Evolutionary conservation across 768 basidiomycete species (phyloP).

Genomic region (Daedaleopsis nitida): DNA sequence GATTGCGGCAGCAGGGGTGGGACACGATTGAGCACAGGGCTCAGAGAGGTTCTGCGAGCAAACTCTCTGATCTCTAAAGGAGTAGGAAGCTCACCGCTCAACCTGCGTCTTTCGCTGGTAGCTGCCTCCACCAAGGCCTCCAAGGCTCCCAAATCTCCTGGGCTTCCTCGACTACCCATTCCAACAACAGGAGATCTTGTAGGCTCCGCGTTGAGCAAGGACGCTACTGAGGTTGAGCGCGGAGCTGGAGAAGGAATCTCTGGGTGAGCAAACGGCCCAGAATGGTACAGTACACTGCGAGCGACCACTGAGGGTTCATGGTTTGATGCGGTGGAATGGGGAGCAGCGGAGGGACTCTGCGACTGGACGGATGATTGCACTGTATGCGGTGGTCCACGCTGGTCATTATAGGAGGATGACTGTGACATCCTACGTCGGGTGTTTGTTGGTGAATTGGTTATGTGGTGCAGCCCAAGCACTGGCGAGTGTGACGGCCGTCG

Average conservation of each 20-base stretch:
- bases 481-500: constrained; percentile 11
- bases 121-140: constrained; percentile 76
- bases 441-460: constrained; percentile 4
- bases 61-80: constrained; percentile 6
- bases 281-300: constrained; percentile 2
- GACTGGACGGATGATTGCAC: neutral
- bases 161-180: constrained; percentile 11
- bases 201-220: constrained; percentile 25
- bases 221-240: constrained; percentile 20
- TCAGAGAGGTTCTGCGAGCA: constrained; percentile 15
- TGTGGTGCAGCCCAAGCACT: constrained; percentile 3
- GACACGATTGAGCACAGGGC: constrained; percentile 18
- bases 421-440: constrained; percentile 3
- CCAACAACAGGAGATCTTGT: constrained; percentile 23
- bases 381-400: neutral
- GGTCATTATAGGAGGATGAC: neutral
- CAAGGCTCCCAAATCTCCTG: constrained; percentile 39
- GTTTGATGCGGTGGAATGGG: neutral
- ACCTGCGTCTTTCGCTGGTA: constrained; percentile 60
- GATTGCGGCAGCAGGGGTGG: constrained; percentile 7
- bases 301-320: neutral
- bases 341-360: neutral
- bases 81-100: constrained; percentile 36
- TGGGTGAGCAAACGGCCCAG: constrained; percentile 9
- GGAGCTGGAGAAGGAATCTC: neutral